Base-by-base conservation (phyloP, 768 basidiomycete genomes). In the Lentinula guzmanii region DNA sequence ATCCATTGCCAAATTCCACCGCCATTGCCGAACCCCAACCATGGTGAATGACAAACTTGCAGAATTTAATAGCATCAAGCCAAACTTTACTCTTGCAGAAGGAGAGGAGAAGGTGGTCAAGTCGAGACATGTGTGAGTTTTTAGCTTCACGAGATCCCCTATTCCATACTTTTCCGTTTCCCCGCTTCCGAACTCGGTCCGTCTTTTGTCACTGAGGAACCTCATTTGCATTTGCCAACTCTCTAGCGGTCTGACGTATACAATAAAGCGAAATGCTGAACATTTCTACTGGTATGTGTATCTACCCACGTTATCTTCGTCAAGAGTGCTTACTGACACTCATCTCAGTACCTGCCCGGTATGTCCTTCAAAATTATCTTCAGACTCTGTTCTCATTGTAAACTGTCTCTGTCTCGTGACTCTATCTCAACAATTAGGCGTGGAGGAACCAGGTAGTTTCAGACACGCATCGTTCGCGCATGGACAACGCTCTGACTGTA, bases 41-140 rank as follows among this genome's bases (percentile, higher is more conserved):
- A 60, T 60, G 59, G 8, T 15, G 8, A 39, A 46, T 41, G 82
- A 83, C 66, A 80, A 79, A 66, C 77, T 84, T 16, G 76, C 75
- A 52, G 77, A 78, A 67, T 83, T 84, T 55, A 74, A 79, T 63
- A 82, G 83, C 9, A 69, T 82, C 60, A 79, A 79, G 65, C 83
- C 83, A 42, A 79, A 79, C 39, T 74, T 79, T 10, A 52, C 71
- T 52, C 67, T 84, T 1, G 68, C 62, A 35, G 82, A 83, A 60
- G 82, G 82, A 10, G 79, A 81, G 43, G 78, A 80, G 60, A 70
- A 70, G 34, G 79, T 80, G 56, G 76, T 79, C 18, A 75, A 70
- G 56, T 82, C 81, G 0, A 69, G 69, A 61, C 69, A 74, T 8
- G 74, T 76, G 77, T 75, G 61, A 34, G 68, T 18, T 15, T 43